Percentiles rank a stretch among this genome's conserved stretches.
phyloP scores from a whole-genome alignment of 2,329 filamentous ascomycete genomes.

The Colletotrichum musicola region DNA sequence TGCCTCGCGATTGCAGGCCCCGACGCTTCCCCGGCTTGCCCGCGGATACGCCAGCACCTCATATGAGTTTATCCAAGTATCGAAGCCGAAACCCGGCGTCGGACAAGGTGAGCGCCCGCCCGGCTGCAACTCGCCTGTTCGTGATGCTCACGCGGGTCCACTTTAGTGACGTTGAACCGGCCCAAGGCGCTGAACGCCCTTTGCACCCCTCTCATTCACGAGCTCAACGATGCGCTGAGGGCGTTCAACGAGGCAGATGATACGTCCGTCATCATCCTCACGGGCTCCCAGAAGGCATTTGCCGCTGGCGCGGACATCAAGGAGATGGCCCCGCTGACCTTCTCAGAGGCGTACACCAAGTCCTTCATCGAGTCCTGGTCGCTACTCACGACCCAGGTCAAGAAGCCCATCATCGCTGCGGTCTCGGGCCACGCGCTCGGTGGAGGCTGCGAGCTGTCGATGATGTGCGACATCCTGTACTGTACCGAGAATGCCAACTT shows the following conservation, averaged over 20 bases:
- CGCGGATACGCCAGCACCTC: slow-evolving; percentile 63
- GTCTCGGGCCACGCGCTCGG: slow-evolving; percentile 96
- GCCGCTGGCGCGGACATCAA: slow-evolving; percentile 98
- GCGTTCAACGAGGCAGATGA: slow-evolving; percentile 77
- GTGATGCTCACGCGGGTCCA: slow-evolving; percentile 17
- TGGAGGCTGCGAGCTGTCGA: slow-evolving; percentile 94
- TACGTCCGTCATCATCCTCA: slow-evolving; percentile 84
- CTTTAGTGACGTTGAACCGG: slow-evolving; percentile 87
- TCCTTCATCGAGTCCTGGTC: slow-evolving; percentile 99
- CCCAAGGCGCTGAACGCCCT: slow-evolving; percentile 97
- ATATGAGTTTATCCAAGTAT: slow-evolving; percentile 88
- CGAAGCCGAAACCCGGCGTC: slow-evolving; percentile 88
- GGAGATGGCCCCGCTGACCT: slow-evolving; percentile 95
- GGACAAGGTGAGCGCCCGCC: slow-evolving; percentile 75
- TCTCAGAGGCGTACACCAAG: slow-evolving; percentile 85
- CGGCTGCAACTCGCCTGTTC: slow-evolving; percentile 29
- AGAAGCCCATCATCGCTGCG: slow-evolving; percentile 94
- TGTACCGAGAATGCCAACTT: slow-evolving; percentile 89
- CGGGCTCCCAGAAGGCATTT: slow-evolving; percentile 90
- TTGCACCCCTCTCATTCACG: slow-evolving; percentile 88
- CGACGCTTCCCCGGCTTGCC: slow-evolving; percentile 68
- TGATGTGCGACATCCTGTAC: slow-evolving; percentile 98
- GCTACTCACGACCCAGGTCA: slow-evolving; percentile 82
- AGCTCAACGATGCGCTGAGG: slow-evolving; percentile 84
- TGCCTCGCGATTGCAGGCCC: slow-evolving; percentile 70